These are phyloP conservation scores for Chytriomyces hyalinus DNA, from an alignment of 192 early-diverging fungal species.

Conservation along the genomic window DNA sequence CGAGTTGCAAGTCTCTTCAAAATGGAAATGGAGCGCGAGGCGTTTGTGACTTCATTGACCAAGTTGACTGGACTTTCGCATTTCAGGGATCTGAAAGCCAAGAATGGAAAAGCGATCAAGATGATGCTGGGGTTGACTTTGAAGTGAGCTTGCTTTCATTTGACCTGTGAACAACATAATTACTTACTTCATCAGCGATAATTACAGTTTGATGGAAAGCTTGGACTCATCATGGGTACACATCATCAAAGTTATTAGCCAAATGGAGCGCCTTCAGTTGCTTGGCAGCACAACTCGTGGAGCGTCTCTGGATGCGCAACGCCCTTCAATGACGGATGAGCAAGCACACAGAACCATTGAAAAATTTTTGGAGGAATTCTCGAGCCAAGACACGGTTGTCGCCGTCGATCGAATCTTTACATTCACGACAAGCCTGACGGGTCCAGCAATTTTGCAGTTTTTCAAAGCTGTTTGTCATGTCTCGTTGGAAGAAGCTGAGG, in stretches of 20 bases:
- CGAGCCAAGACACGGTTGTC: conserved; percentile 72
- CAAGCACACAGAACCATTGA: conserved; percentile 43
- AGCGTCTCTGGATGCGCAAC: conserved; percentile 22
- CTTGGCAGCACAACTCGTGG: conserved; percentile 51
- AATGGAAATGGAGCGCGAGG: conserved; percentile 87
- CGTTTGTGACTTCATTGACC: conserved; percentile 88
- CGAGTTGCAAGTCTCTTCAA: conserved; percentile 82
- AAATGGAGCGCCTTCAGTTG: conserved; percentile 86
- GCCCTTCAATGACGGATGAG: background rate
- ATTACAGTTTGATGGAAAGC: conserved; percentile 49
- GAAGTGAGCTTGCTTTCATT: conserved; percentile 11
- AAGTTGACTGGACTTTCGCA: conserved; percentile 88
- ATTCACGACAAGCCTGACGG: conserved; percentile 76
- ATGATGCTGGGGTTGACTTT: conserved; percentile 79
- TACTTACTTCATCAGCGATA: too few species aligned
- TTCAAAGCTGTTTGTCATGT: conserved; percentile 82
- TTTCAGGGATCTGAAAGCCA: conserved; percentile 82
- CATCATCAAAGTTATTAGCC: conserved; percentile 80
- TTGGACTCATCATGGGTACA: conserved; percentile 77
- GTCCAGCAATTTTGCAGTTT: conserved; percentile 87
- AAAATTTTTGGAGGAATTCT: conserved; percentile 54
- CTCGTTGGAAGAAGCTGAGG: conserved; percentile 84
- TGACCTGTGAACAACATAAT: too few species aligned
- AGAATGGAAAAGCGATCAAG: conserved; percentile 91
- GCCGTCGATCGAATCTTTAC: conserved; percentile 88